phyloP scores from a whole-genome alignment of 805 yeast species.

The Yamadazyma akitaensis region DNA sequence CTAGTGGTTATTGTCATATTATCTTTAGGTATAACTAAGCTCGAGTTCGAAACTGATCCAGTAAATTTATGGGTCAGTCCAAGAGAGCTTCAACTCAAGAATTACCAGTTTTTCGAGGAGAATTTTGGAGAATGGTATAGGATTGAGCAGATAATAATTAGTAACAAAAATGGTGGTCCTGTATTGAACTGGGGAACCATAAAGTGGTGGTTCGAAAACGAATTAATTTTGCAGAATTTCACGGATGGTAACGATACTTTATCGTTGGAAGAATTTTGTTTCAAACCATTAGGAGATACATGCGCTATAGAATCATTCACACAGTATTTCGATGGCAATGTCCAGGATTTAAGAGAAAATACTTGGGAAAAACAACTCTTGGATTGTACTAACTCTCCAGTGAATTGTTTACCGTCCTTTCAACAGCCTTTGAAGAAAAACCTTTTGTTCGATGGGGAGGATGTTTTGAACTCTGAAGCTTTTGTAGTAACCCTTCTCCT shows the following conservation, averaged over 20 bases:
- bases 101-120: conserved; percentile 68
- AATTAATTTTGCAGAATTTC: conserved; percentile 43
- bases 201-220: conserved; percentile 89
- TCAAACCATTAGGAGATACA: conserved; percentile 72
- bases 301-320: conserved; percentile 88
- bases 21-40: conserved; percentile 48
- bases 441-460: conserved; percentile 52
- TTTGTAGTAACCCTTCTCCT: conserved; percentile 72
- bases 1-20: conserved; percentile 39
- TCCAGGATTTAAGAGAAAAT: conserved; percentile 43
- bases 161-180: conserved; percentile 58
- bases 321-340: conserved; percentile 75
- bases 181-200: conserved; percentile 63
- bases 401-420: conserved; percentile 82
- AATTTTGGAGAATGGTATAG: conserved; percentile 91
- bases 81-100: conserved; percentile 60
- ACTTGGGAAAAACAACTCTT: conserved; percentile 56
- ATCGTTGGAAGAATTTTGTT: conserved; percentile 65
- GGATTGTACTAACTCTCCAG: conserved; percentile 75
- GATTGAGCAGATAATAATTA: conserved; percentile 75
- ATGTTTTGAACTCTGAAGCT: conserved; percentile 62
- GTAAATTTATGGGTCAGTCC: conserved; percentile 89
- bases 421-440: conserved; percentile 83
- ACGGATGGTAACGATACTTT: conserved; percentile 20
- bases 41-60: conserved; percentile 74